Evolutionary conservation across 202 grass and related monocot genomes (phyloP), one percentile per base, ranked within the genome.

Genomic region (Elaeis oleifera): DNA sequence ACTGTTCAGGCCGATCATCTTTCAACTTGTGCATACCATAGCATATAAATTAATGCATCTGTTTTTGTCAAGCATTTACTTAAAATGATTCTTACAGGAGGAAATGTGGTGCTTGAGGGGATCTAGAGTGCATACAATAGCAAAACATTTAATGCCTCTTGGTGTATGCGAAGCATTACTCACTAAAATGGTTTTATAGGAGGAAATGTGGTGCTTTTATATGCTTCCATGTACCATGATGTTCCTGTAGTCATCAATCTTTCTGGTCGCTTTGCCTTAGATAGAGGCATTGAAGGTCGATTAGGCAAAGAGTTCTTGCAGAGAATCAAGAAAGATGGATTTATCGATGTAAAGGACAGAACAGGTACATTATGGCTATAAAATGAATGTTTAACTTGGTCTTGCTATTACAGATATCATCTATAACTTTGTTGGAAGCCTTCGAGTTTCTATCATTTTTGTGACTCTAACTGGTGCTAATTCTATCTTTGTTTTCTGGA

Each of bases 331-430:
- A 81, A 75, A 72, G 73, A 91, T 56, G 79, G 84, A 21, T 86
- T 83, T 21, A 89, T 91, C 59, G 87, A 96, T 76, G 81, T 91
- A 22, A 90, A 60, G 56, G 89, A 96, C 61, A 91, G 28, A 78
- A 88, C 71, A 74, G 87, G 92, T 91, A 60, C 4, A 7, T 28
- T 76, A 71, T 9, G 3, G 16, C 15, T 21, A 6, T 65, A 58
- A 36, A 26, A 62, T 9, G 24, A 49, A 61, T 19, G 1, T 78
- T 8, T 44, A 64, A 50, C 25, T 49, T 18, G 31, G 17, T 51
- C 59, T 50, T 65, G 19, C 1, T 14, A 50, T 26, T 5, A 23
- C 22, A 16, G 3, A 53, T 18, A 5, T 27, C 27, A 28, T 13
- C 23, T 28, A 20, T 31, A 44, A 25, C 16, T 29, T n/a, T 53